Conservation (phyloP, 306 rosid species). For the Malus fusca region DNA sequence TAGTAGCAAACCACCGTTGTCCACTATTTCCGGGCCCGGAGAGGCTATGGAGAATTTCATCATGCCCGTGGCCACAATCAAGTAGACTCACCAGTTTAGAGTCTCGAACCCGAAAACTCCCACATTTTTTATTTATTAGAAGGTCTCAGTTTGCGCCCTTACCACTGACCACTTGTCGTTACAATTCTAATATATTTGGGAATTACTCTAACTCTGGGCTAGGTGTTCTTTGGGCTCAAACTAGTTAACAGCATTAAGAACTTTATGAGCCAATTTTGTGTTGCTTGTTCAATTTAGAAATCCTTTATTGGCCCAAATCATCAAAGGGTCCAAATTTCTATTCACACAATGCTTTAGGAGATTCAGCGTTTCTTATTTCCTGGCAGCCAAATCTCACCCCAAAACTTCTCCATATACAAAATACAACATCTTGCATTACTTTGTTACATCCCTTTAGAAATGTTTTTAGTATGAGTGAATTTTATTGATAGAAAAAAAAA, state of each 20-base stretch:
- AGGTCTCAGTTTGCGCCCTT: no score
- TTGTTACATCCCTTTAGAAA: no score
- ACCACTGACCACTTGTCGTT: no score
- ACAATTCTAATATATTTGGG: background rate
- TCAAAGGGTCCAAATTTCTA: background rate
- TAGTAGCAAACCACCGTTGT: no score
- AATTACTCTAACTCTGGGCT: background rate
- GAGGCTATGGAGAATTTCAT: no score
- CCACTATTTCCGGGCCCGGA: rapidly evolving
- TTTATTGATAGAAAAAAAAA: background rate
- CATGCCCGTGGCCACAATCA: no score
- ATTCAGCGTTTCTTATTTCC: background rate
- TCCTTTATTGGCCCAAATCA: background rate
- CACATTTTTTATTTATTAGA: no score
- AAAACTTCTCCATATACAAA: background rate
- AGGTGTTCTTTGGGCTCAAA: background rate
- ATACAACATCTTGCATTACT: background rate
- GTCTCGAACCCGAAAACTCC: rapidly evolving
- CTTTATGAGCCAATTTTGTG: no score
- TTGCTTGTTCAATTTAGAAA: no score
- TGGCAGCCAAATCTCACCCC: background rate
- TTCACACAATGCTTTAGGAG: background rate
- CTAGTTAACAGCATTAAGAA: background rate
- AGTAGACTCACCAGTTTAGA: no score
- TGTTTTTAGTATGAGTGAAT: background rate